Conservation (phyloP, 345 rosid genomes). For the Clarkia xantiana region DNA sequence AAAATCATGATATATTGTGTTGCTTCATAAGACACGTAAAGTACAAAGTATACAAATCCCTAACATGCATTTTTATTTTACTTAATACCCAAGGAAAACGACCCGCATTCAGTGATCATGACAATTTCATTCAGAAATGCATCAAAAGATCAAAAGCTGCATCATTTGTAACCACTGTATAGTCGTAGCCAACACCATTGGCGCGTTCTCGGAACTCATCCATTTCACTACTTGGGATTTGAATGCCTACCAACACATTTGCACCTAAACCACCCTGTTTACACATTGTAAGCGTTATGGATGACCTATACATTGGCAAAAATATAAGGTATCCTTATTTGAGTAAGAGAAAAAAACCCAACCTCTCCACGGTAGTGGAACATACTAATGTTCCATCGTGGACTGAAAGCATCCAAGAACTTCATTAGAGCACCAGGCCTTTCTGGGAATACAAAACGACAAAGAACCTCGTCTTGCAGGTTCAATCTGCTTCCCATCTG, state of each 20-base stretch:
- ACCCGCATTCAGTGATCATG: too few relatives aligned
- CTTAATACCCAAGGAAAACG: too few relatives aligned
- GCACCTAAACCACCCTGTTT: slow-evolving; percentile 90
- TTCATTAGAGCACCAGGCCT: slow-evolving; percentile 92
- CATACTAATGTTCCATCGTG: slow-evolving; percentile 86
- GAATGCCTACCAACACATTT: slow-evolving; percentile 82
- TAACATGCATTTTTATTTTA: too few relatives aligned
- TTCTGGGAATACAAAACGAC: slow-evolving; percentile 78
- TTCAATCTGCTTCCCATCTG: slow-evolving; percentile 84
- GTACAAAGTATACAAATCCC: too few relatives aligned
- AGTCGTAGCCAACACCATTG: slow-evolving; percentile 53
- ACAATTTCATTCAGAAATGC: slow-evolving; percentile 22
- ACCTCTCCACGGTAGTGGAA: slow-evolving; percentile 94
- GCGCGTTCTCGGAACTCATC: slow-evolving; percentile 46
- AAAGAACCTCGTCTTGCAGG: slow-evolving; percentile 65
- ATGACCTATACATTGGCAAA: background rate
- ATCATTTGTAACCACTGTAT: slow-evolving; percentile 50
- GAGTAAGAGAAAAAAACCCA: slow-evolving; percentile 1
- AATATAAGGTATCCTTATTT: background rate
- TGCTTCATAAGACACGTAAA: too few relatives aligned
- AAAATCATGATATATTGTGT: too few relatives aligned
- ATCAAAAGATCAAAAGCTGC: slow-evolving; percentile 50
- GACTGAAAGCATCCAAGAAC: slow-evolving; percentile 85
- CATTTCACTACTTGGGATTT: slow-evolving; percentile 40
- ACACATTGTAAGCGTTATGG: slow-evolving; percentile 4